These are phyloP conservation scores for Suillus luteus DNA, from an alignment of 768 basidiomycete species.

Conservation along the genomic window DNA sequence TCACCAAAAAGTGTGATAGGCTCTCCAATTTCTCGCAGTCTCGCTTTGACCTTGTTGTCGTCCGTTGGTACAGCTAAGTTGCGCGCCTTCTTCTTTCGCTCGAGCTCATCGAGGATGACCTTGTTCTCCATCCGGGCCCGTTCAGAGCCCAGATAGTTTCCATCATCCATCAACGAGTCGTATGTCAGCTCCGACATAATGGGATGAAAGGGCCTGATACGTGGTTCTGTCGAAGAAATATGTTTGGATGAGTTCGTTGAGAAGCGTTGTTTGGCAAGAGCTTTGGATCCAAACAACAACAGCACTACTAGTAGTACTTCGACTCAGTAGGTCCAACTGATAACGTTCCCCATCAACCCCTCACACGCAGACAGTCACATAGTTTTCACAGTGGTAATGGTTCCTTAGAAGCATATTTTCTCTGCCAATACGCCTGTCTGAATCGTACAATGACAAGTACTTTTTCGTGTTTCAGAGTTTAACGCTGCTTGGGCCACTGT, in stretches of 20 bases:
- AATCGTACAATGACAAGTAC: not conserved
- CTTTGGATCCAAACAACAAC: conserved; percentile 38
- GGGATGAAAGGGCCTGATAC: conserved; percentile 8
- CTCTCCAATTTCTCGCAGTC: conserved; percentile 91
- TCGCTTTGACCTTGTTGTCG: conserved; percentile 87
- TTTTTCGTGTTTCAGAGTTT: not conserved
- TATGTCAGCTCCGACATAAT: conserved; percentile 75
- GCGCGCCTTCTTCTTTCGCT: conserved; percentile 94
- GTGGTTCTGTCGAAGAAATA: conserved; percentile 13
- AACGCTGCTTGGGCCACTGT: not conserved
- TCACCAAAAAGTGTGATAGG: conserved; percentile 98
- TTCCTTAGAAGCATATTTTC: not conserved
- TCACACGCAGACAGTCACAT: conserved; percentile 1
- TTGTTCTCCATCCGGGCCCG: conserved; percentile 80
- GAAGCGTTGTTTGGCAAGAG: conserved; percentile 37
- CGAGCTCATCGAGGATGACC: conserved; percentile 92
- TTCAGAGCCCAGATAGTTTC: conserved; percentile 71
- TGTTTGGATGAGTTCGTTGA: conserved; percentile 17
- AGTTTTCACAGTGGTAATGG: not conserved
- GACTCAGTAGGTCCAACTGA: too few relatives aligned
- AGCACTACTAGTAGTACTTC: too few relatives aligned
- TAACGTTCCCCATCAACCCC: not conserved
- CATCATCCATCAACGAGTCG: conserved; percentile 79
- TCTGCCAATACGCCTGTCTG: not conserved
- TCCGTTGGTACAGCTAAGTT: conserved; percentile 96